Evolutionary conservation across 768 basidiomycete species (phyloP).

Genomic region (Hygrophoropsis aurantiaca): DNA sequence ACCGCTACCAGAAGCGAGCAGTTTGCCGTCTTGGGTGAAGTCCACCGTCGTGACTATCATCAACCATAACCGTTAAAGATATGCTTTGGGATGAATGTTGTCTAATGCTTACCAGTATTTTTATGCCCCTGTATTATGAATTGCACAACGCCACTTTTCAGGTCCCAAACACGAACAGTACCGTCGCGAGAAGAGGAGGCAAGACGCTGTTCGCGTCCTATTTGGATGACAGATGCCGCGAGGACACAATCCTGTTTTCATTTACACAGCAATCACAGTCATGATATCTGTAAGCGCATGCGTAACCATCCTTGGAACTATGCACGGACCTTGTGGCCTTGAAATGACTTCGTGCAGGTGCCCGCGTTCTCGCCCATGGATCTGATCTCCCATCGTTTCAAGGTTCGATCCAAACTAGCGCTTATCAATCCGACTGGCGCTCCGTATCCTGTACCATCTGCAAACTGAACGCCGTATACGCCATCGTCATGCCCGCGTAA

Average conservation of each 20-base stretch:
- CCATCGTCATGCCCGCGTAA: slow-evolving; percentile 42
- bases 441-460: neutral
- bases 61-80: slow-evolving; percentile 8
- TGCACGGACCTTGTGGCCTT: slow-evolving; percentile 24
- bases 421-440: slow-evolving; percentile 36
- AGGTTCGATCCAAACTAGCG: slow-evolving; percentile 42
- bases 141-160: slow-evolving; percentile 27
- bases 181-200: slow-evolving; percentile 39
- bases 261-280: too few relatives aligned
- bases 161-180: slow-evolving; percentile 36
- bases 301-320: neutral
- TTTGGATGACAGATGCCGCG: slow-evolving; percentile 28
- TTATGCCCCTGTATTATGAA: slow-evolving; percentile 37
- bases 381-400: slow-evolving; percentile 49
- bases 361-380: slow-evolving; percentile 22
- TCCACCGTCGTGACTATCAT: slow-evolving; percentile 37
- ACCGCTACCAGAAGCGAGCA: slow-evolving; percentile 37
- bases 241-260: slow-evolving; percentile 31
- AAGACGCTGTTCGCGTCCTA: slow-evolving; percentile 31
- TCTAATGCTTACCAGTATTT: slow-evolving; percentile 30
- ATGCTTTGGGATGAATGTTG: slow-evolving; percentile 7
- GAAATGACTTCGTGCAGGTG: slow-evolving; percentile 27
- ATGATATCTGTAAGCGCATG: neutral
- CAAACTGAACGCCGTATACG: slow-evolving; percentile 45
- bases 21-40: slow-evolving; percentile 28